These are phyloP conservation scores for Poa annua DNA, from an alignment of 176 grass and related monocot genomes.

Conservation along the genomic window DNA sequence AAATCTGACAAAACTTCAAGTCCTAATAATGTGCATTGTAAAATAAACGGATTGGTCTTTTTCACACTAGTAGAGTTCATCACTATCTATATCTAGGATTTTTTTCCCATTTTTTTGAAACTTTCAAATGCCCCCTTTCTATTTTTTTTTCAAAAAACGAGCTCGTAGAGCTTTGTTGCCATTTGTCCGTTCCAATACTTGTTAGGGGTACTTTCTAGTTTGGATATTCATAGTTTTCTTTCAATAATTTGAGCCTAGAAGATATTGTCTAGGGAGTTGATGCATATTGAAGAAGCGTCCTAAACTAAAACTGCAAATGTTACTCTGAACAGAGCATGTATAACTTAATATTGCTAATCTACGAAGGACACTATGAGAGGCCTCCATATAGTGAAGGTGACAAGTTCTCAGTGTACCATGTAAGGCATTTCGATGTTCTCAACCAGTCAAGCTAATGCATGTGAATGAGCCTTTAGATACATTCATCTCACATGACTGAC, in stretches of 20 bases:
- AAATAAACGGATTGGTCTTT: too few species aligned
- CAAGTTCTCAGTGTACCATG: constrained; percentile 81
- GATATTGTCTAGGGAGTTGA: neutral
- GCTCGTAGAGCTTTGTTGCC: too few species aligned
- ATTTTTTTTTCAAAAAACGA: too few species aligned
- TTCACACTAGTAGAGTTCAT: too few species aligned
- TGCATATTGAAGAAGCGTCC: constrained; percentile 13
- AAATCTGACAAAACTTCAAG: too few species aligned
- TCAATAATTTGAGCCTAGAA: constrained; percentile 9
- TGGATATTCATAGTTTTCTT: constrained; percentile 22
- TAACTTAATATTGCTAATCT: constrained; percentile 24
- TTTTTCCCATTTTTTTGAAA: too few species aligned
- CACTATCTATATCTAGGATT: too few species aligned
- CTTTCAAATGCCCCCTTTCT: too few species aligned
- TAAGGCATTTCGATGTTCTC: constrained; percentile 84
- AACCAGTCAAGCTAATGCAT: constrained; percentile 83
- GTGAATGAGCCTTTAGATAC: constrained; percentile 83
- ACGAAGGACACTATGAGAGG: constrained; percentile 79
- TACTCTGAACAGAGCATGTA: constrained; percentile 19
- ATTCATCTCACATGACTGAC: constrained; percentile 99
- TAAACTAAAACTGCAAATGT: neutral
- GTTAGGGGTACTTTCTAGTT: too few species aligned
- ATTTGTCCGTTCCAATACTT: too few species aligned
- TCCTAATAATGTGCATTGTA: too few species aligned
- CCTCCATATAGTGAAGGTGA: constrained; percentile 66